Evolutionary conservation across 208 protist species (phyloP).

Genomic region (Trypanosoma avium): DNA sequence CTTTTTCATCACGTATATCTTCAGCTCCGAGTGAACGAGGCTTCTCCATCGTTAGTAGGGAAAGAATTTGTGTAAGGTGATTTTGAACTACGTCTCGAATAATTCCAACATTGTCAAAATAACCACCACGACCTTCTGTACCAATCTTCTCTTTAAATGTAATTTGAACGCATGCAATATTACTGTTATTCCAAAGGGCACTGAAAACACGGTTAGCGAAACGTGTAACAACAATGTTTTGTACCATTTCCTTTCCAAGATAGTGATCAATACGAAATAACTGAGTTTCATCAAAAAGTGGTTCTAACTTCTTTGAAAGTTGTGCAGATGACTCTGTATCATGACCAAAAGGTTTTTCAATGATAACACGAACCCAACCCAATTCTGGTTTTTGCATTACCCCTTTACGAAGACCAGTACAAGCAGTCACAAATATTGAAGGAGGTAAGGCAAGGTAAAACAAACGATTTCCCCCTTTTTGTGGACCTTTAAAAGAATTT

Average conservation of each 20-base stretch:
- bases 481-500: conserved; percentile 33
- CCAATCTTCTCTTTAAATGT: conserved; percentile 94
- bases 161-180: conserved; percentile 91
- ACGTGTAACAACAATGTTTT: conserved; percentile 92
- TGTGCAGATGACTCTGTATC: conserved; percentile 78
- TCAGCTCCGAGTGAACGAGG: conserved; percentile 77
- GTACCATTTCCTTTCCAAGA: conserved; percentile 94
- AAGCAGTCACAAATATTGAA: conserved; percentile 67
- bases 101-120: conserved; percentile 94
- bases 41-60: conserved; percentile 93
- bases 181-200: conserved; percentile 86
- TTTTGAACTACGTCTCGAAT: conserved; percentile 95
- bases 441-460: conserved; percentile 93
- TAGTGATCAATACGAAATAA: conserved; percentile 96
- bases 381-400: conserved; percentile 52
- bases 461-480: conserved; percentile 74
- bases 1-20: conserved; percentile 91
- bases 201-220: conserved; percentile 94
- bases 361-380: conserved; percentile 84
- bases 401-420: conserved; percentile 46
- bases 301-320: conserved; percentile 72
- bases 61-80: conserved; percentile 93
- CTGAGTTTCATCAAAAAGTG: conserved; percentile 84
- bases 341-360: conserved; percentile 94
- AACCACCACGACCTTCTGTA: conserved; percentile 90